Evolutionary conservation across 192 early-diverging fungal genomes (phyloP).

Genomic region (Haplosporangium gracile): DNA sequence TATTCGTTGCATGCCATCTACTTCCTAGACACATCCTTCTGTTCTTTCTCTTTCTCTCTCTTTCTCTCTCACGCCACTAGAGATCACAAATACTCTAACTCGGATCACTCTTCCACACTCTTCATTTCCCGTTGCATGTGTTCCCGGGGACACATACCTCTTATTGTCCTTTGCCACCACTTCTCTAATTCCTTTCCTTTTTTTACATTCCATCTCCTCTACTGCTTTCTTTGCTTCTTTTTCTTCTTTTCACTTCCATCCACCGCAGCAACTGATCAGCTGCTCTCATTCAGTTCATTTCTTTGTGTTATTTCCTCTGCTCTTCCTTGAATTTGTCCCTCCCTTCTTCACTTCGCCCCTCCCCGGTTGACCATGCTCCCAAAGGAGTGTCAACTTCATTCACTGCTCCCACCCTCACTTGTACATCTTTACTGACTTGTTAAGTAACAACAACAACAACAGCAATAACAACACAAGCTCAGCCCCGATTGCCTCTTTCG

Average conservation of each 20-base stretch:
- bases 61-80: neutral
- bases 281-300: neutral
- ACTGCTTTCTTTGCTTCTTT: neutral
- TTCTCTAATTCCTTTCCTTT: neutral
- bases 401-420: neutral
- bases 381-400: neutral
- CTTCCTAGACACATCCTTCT: neutral
- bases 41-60: neutral
- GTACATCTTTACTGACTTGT: neutral
- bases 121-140: neutral
- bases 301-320: neutral
- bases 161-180: no score
- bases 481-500: neutral
- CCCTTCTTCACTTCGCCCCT: neutral
- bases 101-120: neutral
- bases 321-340: neutral
- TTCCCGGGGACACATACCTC: neutral
- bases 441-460: neutral
- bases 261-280: neutral
- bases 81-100: neutral
- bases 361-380: constrained; percentile 1
- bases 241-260: neutral
- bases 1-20: neutral
- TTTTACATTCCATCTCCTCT: no score
- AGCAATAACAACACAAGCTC: neutral